Percentiles rank a stretch among this genome's conserved stretches.
These are phyloP conservation scores for Apiotrichum siamense DNA, from an alignment of 1,284 basidiomycete species.

Conservation along the genomic window DNA sequence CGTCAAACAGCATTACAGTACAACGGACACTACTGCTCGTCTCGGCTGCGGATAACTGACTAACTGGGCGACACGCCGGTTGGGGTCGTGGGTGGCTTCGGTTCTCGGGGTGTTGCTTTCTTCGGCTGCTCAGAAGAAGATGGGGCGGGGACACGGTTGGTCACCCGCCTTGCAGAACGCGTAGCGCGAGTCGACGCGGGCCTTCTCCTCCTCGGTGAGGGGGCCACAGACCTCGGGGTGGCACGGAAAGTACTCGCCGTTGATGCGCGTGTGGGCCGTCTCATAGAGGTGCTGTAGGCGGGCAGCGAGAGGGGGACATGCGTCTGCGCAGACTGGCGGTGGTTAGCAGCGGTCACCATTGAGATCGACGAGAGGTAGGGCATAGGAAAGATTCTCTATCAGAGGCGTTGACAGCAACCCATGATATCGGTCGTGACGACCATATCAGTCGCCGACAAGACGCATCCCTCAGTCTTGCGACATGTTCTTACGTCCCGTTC, in stretches of 20 bases:
- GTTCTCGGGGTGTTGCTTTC: background rate
- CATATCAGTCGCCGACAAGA: too few species aligned
- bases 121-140: slow-evolving; percentile 31
- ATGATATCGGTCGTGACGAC: too few species aligned
- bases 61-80: background rate
- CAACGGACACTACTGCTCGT: too few species aligned
- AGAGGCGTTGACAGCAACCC: too few species aligned
- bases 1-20: too few species aligned
- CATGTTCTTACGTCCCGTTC: too few species aligned
- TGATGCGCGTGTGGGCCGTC: slow-evolving; percentile 39
- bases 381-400: too few species aligned
- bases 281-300: slow-evolving; percentile 42
- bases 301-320: slow-evolving; percentile 37
- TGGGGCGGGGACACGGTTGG: slow-evolving; percentile 30
- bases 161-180: slow-evolving; percentile 30
- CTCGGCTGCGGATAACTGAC: too few species aligned
- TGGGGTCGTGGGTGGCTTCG: background rate
- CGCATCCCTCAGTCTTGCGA: too few species aligned
- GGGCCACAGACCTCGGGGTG: slow-evolving; percentile 40
- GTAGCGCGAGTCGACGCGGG: slow-evolving; percentile 33
- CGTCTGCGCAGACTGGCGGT: slow-evolving; percentile 37
- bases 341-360: background rate
- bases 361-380: too few species aligned
- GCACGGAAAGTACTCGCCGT: slow-evolving; percentile 40
- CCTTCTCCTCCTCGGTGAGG: slow-evolving; percentile 42